Evolutionary conservation across 116 monocot genomes (phyloP).

Genomic region (Phalaenopsis hybrid): DNA sequence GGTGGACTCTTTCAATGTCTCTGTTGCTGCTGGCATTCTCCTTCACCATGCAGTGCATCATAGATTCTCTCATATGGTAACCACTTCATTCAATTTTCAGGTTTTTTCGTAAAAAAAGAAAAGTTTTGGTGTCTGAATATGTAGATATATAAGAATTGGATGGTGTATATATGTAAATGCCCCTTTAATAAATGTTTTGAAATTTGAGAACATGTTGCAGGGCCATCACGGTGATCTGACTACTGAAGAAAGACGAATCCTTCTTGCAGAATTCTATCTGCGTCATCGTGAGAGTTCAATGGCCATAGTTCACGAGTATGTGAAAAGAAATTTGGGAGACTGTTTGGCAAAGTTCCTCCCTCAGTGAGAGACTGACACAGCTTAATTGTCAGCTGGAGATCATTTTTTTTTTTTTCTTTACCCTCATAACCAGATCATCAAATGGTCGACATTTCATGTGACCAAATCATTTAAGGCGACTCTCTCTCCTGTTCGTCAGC

Average conservation of each 20-base stretch:
- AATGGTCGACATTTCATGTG: too few relatives aligned
- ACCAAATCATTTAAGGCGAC: too few relatives aligned
- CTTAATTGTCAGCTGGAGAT: too few relatives aligned
- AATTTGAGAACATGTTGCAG: conserved; percentile 17
- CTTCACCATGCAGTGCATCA: conserved; percentile 97
- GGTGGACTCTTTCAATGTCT: conserved; percentile 99
- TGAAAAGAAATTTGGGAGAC: conserved; percentile 28
- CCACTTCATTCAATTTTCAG: conserved; percentile 7
- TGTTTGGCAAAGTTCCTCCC: conserved; percentile 15
- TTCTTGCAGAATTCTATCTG: conserved; percentile 75
- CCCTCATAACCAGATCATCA: too few relatives aligned
- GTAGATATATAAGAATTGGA: too few relatives aligned
- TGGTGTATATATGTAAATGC: too few relatives aligned
- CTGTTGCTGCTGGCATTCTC: conserved; percentile 97
- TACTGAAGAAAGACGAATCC: conserved; percentile 57
- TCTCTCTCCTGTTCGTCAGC: too few relatives aligned
- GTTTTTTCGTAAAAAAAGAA: too few relatives aligned
- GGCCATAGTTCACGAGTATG: conserved; percentile 71
- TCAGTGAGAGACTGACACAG: too few relatives aligned
- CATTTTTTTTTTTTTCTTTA: too few relatives aligned
- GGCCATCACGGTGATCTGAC: conserved; percentile 72
- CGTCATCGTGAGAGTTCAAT: conserved; percentile 60
- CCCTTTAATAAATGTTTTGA: too few relatives aligned
- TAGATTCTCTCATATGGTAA: conserved; percentile 72
- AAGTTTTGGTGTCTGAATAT: too few relatives aligned